Evolutionary conservation across 164 flowering plant genomes (phyloP).

Genomic region (Malania oleifera): DNA sequence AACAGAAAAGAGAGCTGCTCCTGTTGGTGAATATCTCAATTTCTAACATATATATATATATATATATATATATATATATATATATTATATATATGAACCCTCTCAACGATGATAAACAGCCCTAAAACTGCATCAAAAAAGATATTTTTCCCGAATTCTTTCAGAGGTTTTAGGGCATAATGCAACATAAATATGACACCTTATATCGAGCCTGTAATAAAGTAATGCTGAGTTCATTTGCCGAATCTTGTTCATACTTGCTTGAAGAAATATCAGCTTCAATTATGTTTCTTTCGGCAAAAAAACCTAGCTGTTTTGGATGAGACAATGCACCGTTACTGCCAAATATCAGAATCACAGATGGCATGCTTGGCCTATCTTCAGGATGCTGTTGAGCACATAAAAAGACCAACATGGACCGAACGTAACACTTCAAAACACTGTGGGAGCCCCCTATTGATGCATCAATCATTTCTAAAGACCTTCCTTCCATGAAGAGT

Average conservation of each 20-base stretch:
- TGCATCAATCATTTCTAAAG: conserved; percentile 18
- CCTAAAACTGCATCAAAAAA: too few species aligned
- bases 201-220: too few species aligned
- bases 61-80: too few species aligned
- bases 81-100: too few species aligned
- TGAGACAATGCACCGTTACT: conserved; percentile 13
- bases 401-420: conserved; percentile 23
- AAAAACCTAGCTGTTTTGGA: conserved; percentile 25
- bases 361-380: conserved; percentile 28
- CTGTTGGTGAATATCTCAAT: too few species aligned
- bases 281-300: background rate
- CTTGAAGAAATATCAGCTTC: background rate
- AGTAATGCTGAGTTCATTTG: too few species aligned
- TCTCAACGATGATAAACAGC: too few species aligned
- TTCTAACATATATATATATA: too few species aligned
- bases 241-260: background rate
- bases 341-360: conserved; percentile 19
- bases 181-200: too few species aligned
- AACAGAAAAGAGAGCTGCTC: too few species aligned
- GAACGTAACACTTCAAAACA: conserved; percentile 14
- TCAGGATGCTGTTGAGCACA: conserved; percentile 26
- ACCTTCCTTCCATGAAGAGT: conserved; percentile 11
- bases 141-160: too few species aligned
- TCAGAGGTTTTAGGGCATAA: too few species aligned
- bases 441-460: background rate